Evolutionary conservation across 2,329 filamentous ascomycete species (phyloP).

Genomic region (Pseudohalonectria lignicola): DNA sequence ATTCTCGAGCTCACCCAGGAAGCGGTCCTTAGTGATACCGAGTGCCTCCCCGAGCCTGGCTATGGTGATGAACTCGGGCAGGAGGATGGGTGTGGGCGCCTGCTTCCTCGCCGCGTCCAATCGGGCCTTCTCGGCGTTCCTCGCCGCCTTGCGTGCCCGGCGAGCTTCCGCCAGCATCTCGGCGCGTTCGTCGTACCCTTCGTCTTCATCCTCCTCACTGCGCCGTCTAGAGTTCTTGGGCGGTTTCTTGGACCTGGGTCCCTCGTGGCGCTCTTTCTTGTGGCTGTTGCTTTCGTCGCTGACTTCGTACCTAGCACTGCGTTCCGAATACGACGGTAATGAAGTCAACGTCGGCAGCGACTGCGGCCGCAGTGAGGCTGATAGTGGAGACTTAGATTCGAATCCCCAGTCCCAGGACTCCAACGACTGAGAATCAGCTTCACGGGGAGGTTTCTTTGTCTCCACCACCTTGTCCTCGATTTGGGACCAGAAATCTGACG

Average conservation of each 20-base stretch:
- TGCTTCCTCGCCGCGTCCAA: constrained; percentile 26
- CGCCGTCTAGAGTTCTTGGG: background rate
- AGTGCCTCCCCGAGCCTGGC: constrained; percentile 67
- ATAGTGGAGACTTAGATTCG: too few relatives aligned
- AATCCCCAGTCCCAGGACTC: too few relatives aligned
- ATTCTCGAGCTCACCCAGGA: constrained; percentile 65
- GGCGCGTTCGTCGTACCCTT: constrained; percentile 28
- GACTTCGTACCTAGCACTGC: too few relatives aligned
- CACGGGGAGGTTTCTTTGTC: too few relatives aligned
- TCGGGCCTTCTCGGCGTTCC: constrained; percentile 25
- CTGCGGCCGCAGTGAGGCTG: too few relatives aligned
- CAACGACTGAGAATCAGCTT: too few relatives aligned
- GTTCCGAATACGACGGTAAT: too few relatives aligned
- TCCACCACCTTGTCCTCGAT: too few relatives aligned
- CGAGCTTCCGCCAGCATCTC: constrained; percentile 24
- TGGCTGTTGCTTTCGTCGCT: too few relatives aligned
- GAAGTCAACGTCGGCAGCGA: too few relatives aligned
- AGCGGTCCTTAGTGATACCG: constrained; percentile 57
- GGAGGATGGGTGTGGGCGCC: constrained; percentile 49
- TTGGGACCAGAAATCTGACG: too few relatives aligned
- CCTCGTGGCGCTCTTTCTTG: background rate
- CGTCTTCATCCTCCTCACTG: constrained; percentile 20
- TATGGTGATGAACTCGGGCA: constrained; percentile 91
- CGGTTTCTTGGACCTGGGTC: constrained; percentile 4
- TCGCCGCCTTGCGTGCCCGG: constrained; percentile 29